Evolutionary conservation across 2,329 filamentous ascomycete species (phyloP), one percentile per base, ranked within the genome.

Genomic region (Nannizzia gypsea): DNA sequence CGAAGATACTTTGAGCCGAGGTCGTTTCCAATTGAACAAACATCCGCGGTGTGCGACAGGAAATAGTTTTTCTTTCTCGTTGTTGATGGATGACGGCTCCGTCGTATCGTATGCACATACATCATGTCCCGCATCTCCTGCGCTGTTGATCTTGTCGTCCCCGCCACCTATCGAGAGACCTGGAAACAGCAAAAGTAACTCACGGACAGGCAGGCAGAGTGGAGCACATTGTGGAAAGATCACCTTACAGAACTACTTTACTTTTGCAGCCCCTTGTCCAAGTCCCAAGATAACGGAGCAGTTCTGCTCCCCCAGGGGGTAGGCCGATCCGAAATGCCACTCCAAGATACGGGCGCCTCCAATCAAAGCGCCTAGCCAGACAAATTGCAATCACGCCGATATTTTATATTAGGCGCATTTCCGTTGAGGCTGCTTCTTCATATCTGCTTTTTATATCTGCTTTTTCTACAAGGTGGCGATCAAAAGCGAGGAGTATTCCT

Each of bases 391-490:
- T 54, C 15, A 20, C 15, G n/a, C n/a, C 48, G 31, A n/a, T 54
- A 54, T 54, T n/a, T 54, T 31, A 54, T 54, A 52, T 31, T 4
- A n/a, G 26, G 26, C 5, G 11, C n/a, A 22, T 22, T 52, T 52
- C 22, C 11, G 5, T 31, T 52, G 9, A 31, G 48, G 48, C 48
- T n/a, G 48, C 48, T 52, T 22, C 24, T 52, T 22, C 22, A n/a
- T 52, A 20, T 31, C 48, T 54, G 48, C 48, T 54, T 54, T 54
- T 54, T 54, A 15, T 52, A 20, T 31, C 48, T 54, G 48, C 48
- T 54, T 54, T 54, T 54, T 54, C 6, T n/a, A n/a, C n/a, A 11
- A 54, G 48, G 48, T 54, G 28, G 48, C 26, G 17, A 34, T 31
- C 8, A 17, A 17, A 22, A n/a, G n/a, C 8, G 6, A 13, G 31